Evolutionary conservation across 2,329 filamentous ascomycete genomes (phyloP).

Genomic region (Akanthomyces muscarius): DNA sequence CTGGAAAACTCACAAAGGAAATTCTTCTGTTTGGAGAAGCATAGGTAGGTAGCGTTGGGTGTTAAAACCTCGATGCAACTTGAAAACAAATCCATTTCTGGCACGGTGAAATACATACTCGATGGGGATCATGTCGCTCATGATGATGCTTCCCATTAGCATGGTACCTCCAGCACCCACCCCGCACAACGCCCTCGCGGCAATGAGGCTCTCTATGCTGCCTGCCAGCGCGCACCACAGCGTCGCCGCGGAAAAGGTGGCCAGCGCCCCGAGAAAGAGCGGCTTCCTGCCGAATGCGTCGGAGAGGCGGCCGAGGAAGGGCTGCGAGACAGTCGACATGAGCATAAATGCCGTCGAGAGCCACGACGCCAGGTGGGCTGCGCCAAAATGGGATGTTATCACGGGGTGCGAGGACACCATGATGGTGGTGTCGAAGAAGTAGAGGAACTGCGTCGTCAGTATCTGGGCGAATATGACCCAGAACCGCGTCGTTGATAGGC

Average conservation of each 20-base stretch:
- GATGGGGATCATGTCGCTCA: slow-evolving; percentile 70
- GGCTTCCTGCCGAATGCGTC: slow-evolving; percentile 68
- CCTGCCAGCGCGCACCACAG: slow-evolving; percentile 65
- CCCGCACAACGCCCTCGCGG: slow-evolving; percentile 46
- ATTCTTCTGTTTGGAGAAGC: neutral
- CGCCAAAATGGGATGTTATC: slow-evolving; percentile 74
- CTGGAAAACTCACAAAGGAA: neutral
- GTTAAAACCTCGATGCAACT: neutral
- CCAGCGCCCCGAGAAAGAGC: slow-evolving; percentile 59
- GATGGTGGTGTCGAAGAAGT: slow-evolving; percentile 71
- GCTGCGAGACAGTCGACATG: slow-evolving; percentile 72
- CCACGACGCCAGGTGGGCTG: slow-evolving; percentile 78
- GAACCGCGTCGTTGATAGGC: slow-evolving; percentile 48
- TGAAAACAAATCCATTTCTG: neutral
- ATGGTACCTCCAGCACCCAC: slow-evolving; percentile 69
- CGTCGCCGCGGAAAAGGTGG: slow-evolving; percentile 61
- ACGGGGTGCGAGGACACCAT: slow-evolving; percentile 80
- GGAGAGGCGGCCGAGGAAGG: slow-evolving; percentile 68
- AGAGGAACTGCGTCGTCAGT: slow-evolving; percentile 52
- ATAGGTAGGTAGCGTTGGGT: no score
- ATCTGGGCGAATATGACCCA: slow-evolving; percentile 60
- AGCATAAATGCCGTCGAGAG: slow-evolving; percentile 74
- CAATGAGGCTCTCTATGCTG: slow-evolving; percentile 57
- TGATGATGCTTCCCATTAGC: slow-evolving; percentile 65
- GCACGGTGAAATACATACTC: slow-evolving; percentile 43